Conservation (phyloP, 2,329 filamentous ascomycete species). For the Stagonosporopsis chrysanthemi region DNA sequence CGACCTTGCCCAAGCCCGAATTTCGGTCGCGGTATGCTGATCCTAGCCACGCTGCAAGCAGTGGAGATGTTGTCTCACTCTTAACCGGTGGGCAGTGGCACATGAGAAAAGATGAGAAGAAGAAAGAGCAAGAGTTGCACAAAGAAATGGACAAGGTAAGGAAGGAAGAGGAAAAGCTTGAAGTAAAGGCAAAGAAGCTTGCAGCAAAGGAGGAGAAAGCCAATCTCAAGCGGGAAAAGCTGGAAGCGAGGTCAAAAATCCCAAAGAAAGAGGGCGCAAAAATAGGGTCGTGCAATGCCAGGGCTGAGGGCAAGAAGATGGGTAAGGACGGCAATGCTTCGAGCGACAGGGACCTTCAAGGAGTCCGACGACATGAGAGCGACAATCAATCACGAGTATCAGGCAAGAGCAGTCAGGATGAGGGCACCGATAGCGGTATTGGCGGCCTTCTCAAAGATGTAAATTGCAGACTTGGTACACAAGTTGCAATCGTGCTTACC, state of each 20-base stretch:
- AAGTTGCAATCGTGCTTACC: background rate
- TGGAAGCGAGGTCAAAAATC: background rate
- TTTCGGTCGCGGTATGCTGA: conserved; percentile 60
- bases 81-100: conserved; percentile 49
- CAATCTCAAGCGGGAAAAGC: background rate
- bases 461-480: background rate
- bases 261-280: background rate
- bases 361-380: background rate
- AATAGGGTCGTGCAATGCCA: background rate
- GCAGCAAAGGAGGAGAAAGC: background rate
- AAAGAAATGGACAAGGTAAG: background rate
- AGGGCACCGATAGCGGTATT: background rate
- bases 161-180: background rate
- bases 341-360: background rate
- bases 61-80: conserved; percentile 56
- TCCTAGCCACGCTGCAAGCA: conserved; percentile 60
- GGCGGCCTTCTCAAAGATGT: background rate
- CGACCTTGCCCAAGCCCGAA: conserved; percentile 30
- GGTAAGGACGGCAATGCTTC: background rate
- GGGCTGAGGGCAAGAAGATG: too few species aligned
- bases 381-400: background rate
- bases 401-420: background rate
- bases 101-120: background rate
- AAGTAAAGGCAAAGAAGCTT: background rate
- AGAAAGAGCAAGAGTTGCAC: background rate